A percentile compares a stretch with the other conserved stretches of the same genome.
Evolutionary conservation across 1,139 yeast species (phyloP).

Genomic region (Saccharomyces hybrid): DNA sequence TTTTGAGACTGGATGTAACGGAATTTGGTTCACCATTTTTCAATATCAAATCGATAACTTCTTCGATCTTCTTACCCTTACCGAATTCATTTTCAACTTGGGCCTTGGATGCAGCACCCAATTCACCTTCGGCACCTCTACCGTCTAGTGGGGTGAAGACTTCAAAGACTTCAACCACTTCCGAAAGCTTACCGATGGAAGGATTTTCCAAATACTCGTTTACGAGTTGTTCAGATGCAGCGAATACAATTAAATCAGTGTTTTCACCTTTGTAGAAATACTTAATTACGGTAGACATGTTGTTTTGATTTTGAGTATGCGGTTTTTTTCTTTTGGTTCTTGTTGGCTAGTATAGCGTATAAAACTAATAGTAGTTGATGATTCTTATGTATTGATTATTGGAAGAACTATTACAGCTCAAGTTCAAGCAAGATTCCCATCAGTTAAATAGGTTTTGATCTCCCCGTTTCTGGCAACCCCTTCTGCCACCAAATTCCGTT

Average conservation of each 20-base stretch:
- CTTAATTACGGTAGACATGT: constrained; percentile 33
- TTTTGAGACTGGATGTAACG: neutral
- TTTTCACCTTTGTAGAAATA: constrained; percentile 59
- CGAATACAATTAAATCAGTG: constrained; percentile 58
- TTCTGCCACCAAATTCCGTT: neutral
- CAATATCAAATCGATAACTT: constrained; percentile 47
- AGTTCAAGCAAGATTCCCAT: neutral
- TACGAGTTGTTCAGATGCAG: constrained; percentile 45
- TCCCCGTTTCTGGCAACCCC: neutral
- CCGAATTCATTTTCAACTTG: constrained; percentile 65
- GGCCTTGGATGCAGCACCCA: constrained; percentile 64
- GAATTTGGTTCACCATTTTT: constrained; percentile 39
- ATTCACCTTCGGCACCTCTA: constrained; percentile 59
- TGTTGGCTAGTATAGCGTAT: neutral
- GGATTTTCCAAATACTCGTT: constrained; percentile 50
- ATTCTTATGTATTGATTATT: too few species aligned
- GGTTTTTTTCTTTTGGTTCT: constrained; percentile 1
- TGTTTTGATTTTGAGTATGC: constrained; percentile 4
- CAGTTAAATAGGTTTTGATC: neutral
- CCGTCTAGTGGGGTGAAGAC: constrained; percentile 56
- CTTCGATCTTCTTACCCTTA: constrained; percentile 37
- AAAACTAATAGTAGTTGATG: too few species aligned
- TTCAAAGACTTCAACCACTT: constrained; percentile 57
- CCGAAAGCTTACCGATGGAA: constrained; percentile 36
- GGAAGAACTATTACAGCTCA: too few species aligned